phyloP scores from a whole-genome alignment of 257 asterid species.

The Solanum tarijense region DNA sequence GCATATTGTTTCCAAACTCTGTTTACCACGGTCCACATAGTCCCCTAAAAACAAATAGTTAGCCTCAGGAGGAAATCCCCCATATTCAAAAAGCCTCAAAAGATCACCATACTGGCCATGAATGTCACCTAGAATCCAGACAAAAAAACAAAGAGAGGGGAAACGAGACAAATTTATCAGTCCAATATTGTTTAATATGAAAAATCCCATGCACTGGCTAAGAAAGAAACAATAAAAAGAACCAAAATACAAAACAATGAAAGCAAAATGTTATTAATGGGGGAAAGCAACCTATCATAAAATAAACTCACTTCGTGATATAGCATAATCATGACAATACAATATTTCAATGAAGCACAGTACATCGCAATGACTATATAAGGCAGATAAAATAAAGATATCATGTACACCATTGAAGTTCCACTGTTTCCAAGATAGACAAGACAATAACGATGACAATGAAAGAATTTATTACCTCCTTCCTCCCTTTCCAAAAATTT shows the following conservation, averaged over 20 bases:
- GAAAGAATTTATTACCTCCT: background rate
- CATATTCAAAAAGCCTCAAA: slow-evolving; percentile 59
- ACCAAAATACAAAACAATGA: background rate
- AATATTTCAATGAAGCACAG: background rate
- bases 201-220: background rate
- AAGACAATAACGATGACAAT: background rate
- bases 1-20: slow-evolving; percentile 66
- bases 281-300: background rate
- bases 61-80: slow-evolving; percentile 73
- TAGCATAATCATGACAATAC: background rate
- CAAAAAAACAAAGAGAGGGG: background rate
- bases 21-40: slow-evolving; percentile 73
- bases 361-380: background rate
- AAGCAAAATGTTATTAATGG: background rate
- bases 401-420: background rate
- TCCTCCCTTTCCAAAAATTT: background rate
- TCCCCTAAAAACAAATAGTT: slow-evolving; percentile 68
- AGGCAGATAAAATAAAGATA: background rate
- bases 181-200: background rate
- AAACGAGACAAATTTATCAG: background rate
- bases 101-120: slow-evolving; percentile 75
- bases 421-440: background rate
- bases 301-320: background rate
- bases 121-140: slow-evolving; percentile 48
- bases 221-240: background rate